Percentiles rank a stretch among this genome's conserved stretches.
phyloP scores from a whole-genome alignment of 768 basidiomycete species.

The Asterophora lycoperdoides region DNA sequence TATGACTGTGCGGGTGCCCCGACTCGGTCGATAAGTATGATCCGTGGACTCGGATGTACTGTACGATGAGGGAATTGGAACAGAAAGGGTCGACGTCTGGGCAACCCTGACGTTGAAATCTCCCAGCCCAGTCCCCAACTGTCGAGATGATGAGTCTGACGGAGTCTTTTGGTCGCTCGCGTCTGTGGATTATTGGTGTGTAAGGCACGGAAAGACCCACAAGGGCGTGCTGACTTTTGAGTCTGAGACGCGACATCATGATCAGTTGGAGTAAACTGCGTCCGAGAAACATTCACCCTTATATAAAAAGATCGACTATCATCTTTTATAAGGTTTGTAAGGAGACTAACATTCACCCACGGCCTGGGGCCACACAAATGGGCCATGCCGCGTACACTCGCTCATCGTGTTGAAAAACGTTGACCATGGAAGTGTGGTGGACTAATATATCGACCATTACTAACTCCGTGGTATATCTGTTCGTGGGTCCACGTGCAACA shows the following conservation, averaged over 20 bases:
- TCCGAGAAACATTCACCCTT: background rate
- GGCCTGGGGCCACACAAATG: no score
- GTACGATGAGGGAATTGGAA: background rate
- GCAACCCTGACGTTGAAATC: no score
- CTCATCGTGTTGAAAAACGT: no score
- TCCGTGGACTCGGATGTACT: slow-evolving; percentile 5
- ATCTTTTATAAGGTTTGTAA: no score
- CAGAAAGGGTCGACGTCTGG: no score
- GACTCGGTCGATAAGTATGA: slow-evolving; percentile 5
- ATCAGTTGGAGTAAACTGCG: background rate
- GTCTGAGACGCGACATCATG: background rate
- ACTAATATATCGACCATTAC: background rate
- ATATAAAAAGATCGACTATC: no score
- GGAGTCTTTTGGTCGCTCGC: background rate
- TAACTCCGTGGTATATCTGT: background rate
- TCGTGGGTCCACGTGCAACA: background rate
- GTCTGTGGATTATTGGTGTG: background rate
- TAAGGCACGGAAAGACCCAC: background rate
- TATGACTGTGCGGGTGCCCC: background rate
- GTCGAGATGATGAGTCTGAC: background rate
- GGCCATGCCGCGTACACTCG: no score
- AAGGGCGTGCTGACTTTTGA: background rate
- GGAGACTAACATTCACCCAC: no score
- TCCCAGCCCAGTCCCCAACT: background rate
- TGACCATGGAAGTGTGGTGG: no score